phyloP scores from a whole-genome alignment of 345 rosid genomes.

The Nasturtium officinale region DNA sequence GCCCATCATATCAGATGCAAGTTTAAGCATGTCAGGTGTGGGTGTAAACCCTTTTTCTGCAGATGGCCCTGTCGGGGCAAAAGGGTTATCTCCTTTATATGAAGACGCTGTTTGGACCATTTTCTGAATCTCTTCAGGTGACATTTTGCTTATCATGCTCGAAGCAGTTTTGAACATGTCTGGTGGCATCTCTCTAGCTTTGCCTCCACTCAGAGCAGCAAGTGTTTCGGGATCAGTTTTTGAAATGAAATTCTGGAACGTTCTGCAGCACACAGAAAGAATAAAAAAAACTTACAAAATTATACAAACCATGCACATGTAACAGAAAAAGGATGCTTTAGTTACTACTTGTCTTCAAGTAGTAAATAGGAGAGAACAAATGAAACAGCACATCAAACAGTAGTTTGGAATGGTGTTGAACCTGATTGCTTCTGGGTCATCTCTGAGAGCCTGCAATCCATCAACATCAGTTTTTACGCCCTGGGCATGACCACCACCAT shows the following conservation, averaged over 20 bases:
- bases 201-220: conserved; percentile 71
- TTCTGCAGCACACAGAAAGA: conserved; percentile 48
- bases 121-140: conserved; percentile 86
- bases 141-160: conserved; percentile 83
- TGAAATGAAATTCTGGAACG: conserved; percentile 79
- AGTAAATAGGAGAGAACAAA: conserved; percentile 14
- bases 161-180: conserved; percentile 86
- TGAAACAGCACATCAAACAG: conserved; percentile 25
- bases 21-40: conserved; percentile 80
- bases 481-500: conserved; percentile 15
- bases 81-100: conserved; percentile 59
- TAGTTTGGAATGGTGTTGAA: conserved; percentile 38
- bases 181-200: conserved; percentile 74
- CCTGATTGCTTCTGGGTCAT: conserved; percentile 87
- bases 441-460: conserved; percentile 60
- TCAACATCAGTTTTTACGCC: conserved; percentile 52
- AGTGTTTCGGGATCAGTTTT: conserved; percentile 70
- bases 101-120: conserved; percentile 85
- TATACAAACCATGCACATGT: background rate
- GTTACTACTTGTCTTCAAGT: background rate
- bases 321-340: conserved; percentile 13
- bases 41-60: conserved; percentile 51
- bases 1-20: conserved; percentile 81
- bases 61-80: conserved; percentile 35
- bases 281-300: background rate